A percentile compares a stretch with the other conserved stretches of the same genome.
phyloP scores from a whole-genome alignment of 306 rosid species.

The Luffa aegyptiaca region DNA sequence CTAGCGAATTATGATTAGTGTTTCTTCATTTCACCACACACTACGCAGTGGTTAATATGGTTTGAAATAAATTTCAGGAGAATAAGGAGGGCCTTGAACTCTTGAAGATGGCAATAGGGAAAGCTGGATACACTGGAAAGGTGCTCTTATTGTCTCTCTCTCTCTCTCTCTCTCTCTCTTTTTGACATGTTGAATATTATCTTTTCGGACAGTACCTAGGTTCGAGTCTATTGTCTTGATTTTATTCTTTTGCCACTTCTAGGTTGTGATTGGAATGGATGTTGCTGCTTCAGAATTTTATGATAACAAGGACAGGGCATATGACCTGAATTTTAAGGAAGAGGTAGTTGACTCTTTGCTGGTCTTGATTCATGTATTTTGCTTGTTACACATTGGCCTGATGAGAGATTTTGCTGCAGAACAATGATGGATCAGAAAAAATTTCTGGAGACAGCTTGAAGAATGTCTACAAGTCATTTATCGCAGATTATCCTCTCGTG shows the following conservation, averaged over 20 bases:
- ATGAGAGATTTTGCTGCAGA: constrained; percentile 22
- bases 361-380: neutral
- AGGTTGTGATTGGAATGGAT: constrained; percentile 98
- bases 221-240: neutral
- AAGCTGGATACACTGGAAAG: constrained; percentile 93
- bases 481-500: constrained; percentile 64
- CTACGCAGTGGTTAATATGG: neutral
- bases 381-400: neutral
- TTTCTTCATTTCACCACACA: neutral
- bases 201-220: neutral
- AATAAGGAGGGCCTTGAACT: constrained; percentile 94
- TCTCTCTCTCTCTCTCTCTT: constrained; percentile 4
- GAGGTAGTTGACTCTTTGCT: constrained; percentile 34
- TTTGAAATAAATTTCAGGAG: constrained; percentile 35
- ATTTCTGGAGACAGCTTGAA: constrained; percentile 66
- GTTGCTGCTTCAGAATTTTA: constrained; percentile 95
- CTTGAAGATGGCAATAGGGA: constrained; percentile 76
- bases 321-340: constrained; percentile 94
- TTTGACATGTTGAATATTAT: neutral
- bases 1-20: neutral
- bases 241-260: neutral
- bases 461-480: constrained; percentile 84
- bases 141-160: constrained; percentile 24
- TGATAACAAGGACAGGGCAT: constrained; percentile 46
- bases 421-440: constrained; percentile 69